These are phyloP conservation scores for Aspergillus phoenicis DNA, from an alignment of 2,329 filamentous ascomycete genomes.

Conservation along the genomic window DNA sequence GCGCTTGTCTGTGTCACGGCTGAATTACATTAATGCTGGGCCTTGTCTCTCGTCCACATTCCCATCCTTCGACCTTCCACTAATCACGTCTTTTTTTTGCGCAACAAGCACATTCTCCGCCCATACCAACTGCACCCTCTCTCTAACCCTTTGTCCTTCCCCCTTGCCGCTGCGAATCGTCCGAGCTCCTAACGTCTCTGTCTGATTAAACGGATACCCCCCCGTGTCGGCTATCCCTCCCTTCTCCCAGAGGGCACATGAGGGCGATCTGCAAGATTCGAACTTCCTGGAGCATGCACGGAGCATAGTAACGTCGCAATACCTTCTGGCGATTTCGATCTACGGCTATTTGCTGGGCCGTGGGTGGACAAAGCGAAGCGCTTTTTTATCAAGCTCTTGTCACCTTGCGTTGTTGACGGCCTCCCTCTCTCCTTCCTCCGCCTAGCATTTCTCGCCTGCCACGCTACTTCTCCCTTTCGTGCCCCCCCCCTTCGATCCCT, in stretches of 20 bases:
- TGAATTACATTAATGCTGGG: constrained; percentile 39
- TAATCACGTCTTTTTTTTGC: constrained; percentile 35
- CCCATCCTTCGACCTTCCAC: constrained; percentile 37
- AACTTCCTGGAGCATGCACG: constrained; percentile 47
- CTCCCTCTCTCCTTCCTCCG: constrained; percentile 16
- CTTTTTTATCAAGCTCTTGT: constrained; percentile 28
- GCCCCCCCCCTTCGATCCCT: constrained; percentile 27
- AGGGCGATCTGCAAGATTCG: constrained; percentile 40
- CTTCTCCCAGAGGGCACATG: constrained; percentile 36
- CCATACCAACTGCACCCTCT: constrained; percentile 28
- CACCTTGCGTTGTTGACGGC: constrained; percentile 33
- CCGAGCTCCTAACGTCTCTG: constrained; percentile 32
- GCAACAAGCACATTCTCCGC: constrained; percentile 40
- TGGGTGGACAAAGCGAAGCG: constrained; percentile 40
- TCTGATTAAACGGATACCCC: constrained; percentile 24
- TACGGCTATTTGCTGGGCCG: constrained; percentile 30
- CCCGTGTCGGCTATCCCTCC: constrained; percentile 23
- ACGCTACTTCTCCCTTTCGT: constrained; percentile 27
- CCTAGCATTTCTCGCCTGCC: constrained; percentile 30
- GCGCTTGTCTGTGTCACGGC: constrained; percentile 41
- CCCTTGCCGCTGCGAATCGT: constrained; percentile 39
- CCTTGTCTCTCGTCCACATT: constrained; percentile 41
- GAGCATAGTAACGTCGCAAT: constrained; percentile 43
- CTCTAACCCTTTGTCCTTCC: constrained; percentile 29
- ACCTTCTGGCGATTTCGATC: constrained; percentile 29